These are phyloP conservation scores for Leishmania amazonensis DNA, from an alignment of 208 protist genomes.

Conservation along the genomic window DNA sequence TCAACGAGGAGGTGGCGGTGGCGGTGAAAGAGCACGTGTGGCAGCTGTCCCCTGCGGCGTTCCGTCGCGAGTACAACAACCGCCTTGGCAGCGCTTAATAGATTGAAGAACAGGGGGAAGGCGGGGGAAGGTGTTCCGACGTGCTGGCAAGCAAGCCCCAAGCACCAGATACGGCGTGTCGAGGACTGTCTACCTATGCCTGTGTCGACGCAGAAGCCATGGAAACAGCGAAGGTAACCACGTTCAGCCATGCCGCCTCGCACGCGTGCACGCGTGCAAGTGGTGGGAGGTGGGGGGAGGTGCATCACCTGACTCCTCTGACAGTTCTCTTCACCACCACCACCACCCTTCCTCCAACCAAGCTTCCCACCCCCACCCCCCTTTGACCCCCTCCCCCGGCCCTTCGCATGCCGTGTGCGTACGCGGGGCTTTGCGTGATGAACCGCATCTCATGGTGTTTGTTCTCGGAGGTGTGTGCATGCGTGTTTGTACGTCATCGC, in stretches of 20 bases:
- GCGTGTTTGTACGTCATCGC: not conserved
- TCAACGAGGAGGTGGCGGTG: constrained; percentile 81
- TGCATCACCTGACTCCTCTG: not conserved
- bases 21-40: constrained; percentile 88
- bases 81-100: constrained; percentile 41
- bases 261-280: not conserved
- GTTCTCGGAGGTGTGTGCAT: not conserved
- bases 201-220: not conserved
- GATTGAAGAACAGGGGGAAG: not conserved
- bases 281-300: not conserved
- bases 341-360: not conserved
- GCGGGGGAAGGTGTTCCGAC: not conserved
- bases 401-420: not conserved
- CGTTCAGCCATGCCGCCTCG: not conserved
- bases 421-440: not conserved
- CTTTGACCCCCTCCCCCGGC: not conserved
- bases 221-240: not conserved
- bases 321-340: not conserved
- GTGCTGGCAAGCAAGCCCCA: not conserved
- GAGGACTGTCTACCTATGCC: not conserved
- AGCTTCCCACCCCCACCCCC: not conserved
- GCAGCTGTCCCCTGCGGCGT: constrained; percentile 58
- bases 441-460: not conserved
- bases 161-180: not conserved
- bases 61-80: constrained; percentile 68